Evolutionary conservation across 2,329 filamentous ascomycete species (phyloP), one percentile per base, ranked within the genome.

Genomic region (Clonostachys chloroleuca): DNA sequence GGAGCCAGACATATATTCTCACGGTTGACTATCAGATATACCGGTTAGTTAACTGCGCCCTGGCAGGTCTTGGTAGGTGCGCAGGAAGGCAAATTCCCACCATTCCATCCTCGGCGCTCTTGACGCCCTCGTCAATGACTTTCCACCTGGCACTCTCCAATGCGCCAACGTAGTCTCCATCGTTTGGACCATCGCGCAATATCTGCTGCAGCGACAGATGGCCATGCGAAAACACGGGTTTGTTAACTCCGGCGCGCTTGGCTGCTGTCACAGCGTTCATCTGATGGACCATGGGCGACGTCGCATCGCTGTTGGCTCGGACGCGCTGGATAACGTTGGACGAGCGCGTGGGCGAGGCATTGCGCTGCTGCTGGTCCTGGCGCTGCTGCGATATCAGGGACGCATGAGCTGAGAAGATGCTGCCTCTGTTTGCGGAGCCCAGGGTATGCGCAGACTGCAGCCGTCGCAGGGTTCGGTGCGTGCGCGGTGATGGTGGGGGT

Each of bases 1-100:
- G 89, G 39, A 97, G 80, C 94, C 94, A 99, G 54, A 95, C 83
- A 66, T 99, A 97, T 63, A 97, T 95, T 59, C 94, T 86, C 52
- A 94, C 75, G 42, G 91, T 86, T 17, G 94, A 99, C 92, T 96
- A 44, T 17, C 35, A 12, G 40, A 33, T 6, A 30, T 5, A 30
- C 6, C 9, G 9, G 24, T 30, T 30, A 30, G 24, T 30, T 9
- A 30, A 30, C 24, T 30, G 24, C 24, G 6, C 8, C 24, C 24
- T 4, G 24, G 24, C 24, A 10, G 9, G 9, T 30, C 24, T 24
- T 10, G 24, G 24, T 30, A 30, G 24, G 24, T 30, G 24, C 24
- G 24, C 9, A 30, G 18, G 14, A 40, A 20, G 16, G 36, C 14
- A n/a, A 18, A 51, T 39, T 41, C 59, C 73, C 65, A 90, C 87